Evolutionary conservation across 2,329 filamentous ascomycete species (phyloP), one percentile per base, ranked within the genome.

Genomic region (Pezicula neosporulosa): DNA sequence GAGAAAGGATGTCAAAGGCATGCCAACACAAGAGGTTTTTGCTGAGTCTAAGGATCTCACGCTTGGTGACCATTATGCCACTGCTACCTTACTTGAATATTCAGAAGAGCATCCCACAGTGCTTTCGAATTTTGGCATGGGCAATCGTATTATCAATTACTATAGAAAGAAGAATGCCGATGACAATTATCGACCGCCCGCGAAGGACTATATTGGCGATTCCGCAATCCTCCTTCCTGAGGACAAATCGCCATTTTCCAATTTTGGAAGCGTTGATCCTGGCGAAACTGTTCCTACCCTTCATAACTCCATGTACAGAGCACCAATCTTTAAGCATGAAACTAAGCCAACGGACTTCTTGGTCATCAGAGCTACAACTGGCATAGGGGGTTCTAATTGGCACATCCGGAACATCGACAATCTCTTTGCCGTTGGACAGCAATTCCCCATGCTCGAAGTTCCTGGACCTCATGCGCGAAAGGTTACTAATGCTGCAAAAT

Each of bases 81-180:
- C 85, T 39, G 86, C 90, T 18, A 80, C 97, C 5, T 80, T 99
- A 13, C 86, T 97, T 33, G 94, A 99, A 70, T 99, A 99, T 68
- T 95, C 90, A 8, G 94, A 99, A 70, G 91, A 97, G 63, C 87
- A 90, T 56, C 94, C 94, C 0, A 88, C 87, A 9, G 90, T 96
- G 53, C 75, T 99, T 55, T 97, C 93, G 41, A 97, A 96, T 66
- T 96, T 97, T 63, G 94, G 93, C 58, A 99, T 99, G 94, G 92
- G 92, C 48, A 96, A 87, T 68, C 88, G 91, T 48, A 81, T 99
- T 52, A 90, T 97, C 75, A 97, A 99, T 69, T 99, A 97, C 70
- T 97, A 97, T 67, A 88, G 90, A 37, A 85, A 92, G 53, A 90
- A 90, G 63, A 88, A 90, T 65, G 82, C 81, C 38, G 76, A 78